Base-by-base conservation (phyloP, 2,329 filamentous ascomycete species). In the Plenodomus tracheiphilus region DNA sequence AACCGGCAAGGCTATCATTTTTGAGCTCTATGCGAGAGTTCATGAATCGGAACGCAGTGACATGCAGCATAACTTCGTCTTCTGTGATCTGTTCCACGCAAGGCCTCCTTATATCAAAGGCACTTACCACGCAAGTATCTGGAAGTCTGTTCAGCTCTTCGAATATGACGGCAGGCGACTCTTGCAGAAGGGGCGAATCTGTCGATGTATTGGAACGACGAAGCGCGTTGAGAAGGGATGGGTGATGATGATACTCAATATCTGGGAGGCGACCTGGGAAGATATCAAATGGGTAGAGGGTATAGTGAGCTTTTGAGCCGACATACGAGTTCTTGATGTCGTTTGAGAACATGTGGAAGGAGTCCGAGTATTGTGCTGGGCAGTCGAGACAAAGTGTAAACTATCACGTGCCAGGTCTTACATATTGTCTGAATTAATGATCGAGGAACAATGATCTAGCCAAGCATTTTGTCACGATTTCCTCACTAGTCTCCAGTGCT, bases 21-120 rank as follows among this genome's bases (percentile, higher is more conserved):
- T 88, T 50, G 85, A 88, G 63, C 69, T 89, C 0, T 89, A 85
- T 61, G 84, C 84, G 3, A 77, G 82, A 20, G 81, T 88, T 1
- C 74, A 74, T 1, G 77, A 76, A 43, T 87, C 85, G 0, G 79
- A 74, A 45, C 79, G 85, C 0, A 81, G 85, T 47, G 68, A 71
- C 11, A 39, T 46, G 4, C 82, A 78, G 53, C 85, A 89, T 61
- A 75, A 82, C 46, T 87, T 89, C 53, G 77, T 82, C n/a, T 81
- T 89, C 41, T 75, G 76, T 34, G 85, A 88, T 58, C 66, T 89
- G 0, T 85, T 84, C 56, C 81, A 83, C 51, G 77, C 83, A 17
- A 76, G 75, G 10, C 79, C 79, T 4, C 85, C 84, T 0, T 81
- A 80, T 46, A 64, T 83, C 51, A 70, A 78, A 43, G 76, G 75